Base-by-base conservation (phyloP, 345 rosid species). In the Bruguiera parviflora region DNA sequence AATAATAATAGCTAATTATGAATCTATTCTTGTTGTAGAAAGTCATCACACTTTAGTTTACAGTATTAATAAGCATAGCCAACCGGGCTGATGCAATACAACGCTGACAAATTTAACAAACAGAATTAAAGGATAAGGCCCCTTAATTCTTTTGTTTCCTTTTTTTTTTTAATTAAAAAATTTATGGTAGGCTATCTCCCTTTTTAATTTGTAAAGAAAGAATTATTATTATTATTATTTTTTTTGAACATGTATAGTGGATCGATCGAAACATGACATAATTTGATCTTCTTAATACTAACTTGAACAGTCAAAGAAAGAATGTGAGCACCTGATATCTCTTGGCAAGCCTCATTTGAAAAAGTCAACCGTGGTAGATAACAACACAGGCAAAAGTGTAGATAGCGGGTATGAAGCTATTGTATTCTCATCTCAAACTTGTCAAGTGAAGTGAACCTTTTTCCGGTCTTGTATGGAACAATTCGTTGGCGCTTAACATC, bases 341-440 rank as follows among this genome's bases (percentile, higher is more conserved):
- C 72, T 83, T 25, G 86, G 84, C 16, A 67, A 65, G 52, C 84
- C 86, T 53, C 76, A 63, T 20, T 47, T 83, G 80, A 46, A 15
- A 33, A 83, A 75, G 59, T 80, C 86, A 46, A 75, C 84, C 1
- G 84, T 83, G 28, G 82, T 83, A 21, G 79, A 83, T 68, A 58
- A 72, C 68, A 53, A 73, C 28, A 75, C 82, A 1, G 82, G 86
- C 1, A 59, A 29, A 56, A 78, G 84, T 52, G 67, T 47, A 52
- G 86, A 80, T 68, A 83, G 86, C 83, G 35, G 79, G 86, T 82
- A 58, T 20, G 64, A 4, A 31, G 71, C 68, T 77, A 19, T 64
- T 57, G 46, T 25, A 28, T 65, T 49, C 21, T 22, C 57, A 18
- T 39, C 5, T 58, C 16, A 37, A 61, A 49, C 27, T 22, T 60